Percentiles rank a stretch among this genome's conserved stretches.
phyloP scores from a whole-genome alignment of 805 yeast genomes.

The Cyberlindnera petersonii region DNA sequence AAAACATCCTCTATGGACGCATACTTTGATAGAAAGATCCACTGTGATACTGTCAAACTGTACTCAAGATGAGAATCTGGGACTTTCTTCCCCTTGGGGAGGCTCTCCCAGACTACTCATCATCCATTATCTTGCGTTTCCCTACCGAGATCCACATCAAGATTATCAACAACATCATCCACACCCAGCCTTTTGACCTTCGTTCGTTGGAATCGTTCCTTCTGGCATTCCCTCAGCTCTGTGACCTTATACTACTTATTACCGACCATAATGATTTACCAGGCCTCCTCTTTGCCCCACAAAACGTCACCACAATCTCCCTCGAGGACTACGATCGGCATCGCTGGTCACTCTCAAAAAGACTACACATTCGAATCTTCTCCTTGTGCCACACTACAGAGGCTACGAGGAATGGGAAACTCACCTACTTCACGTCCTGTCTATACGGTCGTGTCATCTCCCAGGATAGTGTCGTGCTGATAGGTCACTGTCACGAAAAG shows the following conservation, averaged over 20 bases:
- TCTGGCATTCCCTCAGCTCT: background rate
- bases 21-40: no score
- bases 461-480: background rate
- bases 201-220: background rate
- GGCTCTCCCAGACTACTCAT: no score
- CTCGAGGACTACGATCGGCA: background rate
- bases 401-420: background rate
- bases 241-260: background rate
- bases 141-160: slow-evolving; percentile 1
- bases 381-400: background rate
- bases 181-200: background rate
- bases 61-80: no score
- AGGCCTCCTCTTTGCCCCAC: background rate
- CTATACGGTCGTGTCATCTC: background rate
- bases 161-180: background rate
- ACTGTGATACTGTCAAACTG: no score
- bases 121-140: no score
- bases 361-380: background rate
- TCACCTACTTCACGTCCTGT: background rate
- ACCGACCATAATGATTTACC: background rate
- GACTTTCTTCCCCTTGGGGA: no score
- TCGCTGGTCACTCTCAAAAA: background rate
- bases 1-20: no score
- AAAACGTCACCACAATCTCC: background rate
- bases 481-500: background rate